Percentiles rank a stretch among this genome's conserved stretches.
Evolutionary conservation across 2,329 filamentous ascomycete genomes (phyloP).

Genomic region (Grosmannia penicillata): DNA sequence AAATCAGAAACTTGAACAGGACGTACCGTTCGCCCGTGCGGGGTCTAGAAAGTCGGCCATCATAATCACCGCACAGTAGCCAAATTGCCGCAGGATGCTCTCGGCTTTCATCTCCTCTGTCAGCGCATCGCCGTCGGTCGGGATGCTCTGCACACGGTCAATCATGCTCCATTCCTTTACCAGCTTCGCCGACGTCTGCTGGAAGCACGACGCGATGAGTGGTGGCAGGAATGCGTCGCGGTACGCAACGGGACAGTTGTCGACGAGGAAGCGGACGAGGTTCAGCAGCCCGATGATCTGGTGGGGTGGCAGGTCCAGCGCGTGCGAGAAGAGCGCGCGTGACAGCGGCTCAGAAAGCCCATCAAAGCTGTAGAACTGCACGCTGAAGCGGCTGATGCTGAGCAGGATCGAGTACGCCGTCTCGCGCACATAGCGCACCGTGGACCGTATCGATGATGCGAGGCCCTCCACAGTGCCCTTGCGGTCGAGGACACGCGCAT

Average conservation of each 20-base stretch:
- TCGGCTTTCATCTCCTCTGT: slow-evolving; percentile 97
- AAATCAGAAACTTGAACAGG: background rate
- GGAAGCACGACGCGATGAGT: slow-evolving; percentile 67
- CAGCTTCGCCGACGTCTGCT: slow-evolving; percentile 77
- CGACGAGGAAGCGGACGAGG: slow-evolving; percentile 74
- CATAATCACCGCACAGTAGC: slow-evolving; percentile 83
- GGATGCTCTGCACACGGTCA: slow-evolving; percentile 43
- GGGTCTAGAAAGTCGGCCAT: slow-evolving; percentile 81
- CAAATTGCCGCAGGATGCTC: slow-evolving; percentile 84
- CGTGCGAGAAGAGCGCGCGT: slow-evolving; percentile 69
- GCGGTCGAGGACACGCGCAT: slow-evolving; percentile 77
- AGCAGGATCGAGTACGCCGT: slow-evolving; percentile 89
- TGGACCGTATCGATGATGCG: slow-evolving; percentile 80
- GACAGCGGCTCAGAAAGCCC: slow-evolving; percentile 75
- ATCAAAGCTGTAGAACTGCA: slow-evolving; percentile 79
- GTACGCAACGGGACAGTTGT: slow-evolving; percentile 73
- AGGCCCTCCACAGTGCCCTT: slow-evolving; percentile 85
- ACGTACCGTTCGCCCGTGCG: slow-evolving; percentile 41
- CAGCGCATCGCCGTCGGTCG: slow-evolving; percentile 59
- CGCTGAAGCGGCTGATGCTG: slow-evolving; percentile 76
- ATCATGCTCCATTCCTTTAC: slow-evolving; percentile 75
- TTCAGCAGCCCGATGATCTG: slow-evolving; percentile 91
- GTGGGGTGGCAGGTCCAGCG: slow-evolving; percentile 72
- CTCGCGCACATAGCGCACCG: slow-evolving; percentile 79
- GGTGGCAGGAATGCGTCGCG: slow-evolving; percentile 72